Percentiles rank a stretch among this genome's conserved stretches.
phyloP scores from a whole-genome alignment of 768 basidiomycete species.

The Lactifluus pinguis region DNA sequence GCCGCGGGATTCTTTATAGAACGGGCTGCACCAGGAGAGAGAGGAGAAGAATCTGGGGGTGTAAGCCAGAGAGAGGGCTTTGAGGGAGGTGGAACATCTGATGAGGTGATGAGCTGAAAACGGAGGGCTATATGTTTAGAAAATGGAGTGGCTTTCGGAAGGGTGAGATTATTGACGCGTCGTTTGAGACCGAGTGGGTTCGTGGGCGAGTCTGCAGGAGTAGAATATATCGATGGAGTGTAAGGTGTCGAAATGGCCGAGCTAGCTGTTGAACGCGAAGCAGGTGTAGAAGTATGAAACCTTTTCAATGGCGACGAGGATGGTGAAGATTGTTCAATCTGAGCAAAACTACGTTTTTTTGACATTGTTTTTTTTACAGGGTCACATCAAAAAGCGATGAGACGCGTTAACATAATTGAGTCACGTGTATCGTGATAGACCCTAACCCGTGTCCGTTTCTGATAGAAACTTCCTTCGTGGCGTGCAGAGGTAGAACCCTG shows the following conservation, averaged over 20 bases:
- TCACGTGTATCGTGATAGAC: conserved; percentile 8
- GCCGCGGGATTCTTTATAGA: not conserved
- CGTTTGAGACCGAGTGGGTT: conserved; percentile 60
- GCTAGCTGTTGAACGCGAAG: conserved; percentile 1
- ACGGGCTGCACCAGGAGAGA: no score
- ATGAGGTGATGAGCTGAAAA: conserved; percentile 45
- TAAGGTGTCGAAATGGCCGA: conserved; percentile 24
- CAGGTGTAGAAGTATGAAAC: conserved; percentile 9
- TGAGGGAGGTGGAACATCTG: conserved; percentile 14
- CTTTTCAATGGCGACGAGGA: conserved; percentile 10
- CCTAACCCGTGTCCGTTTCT: not conserved
- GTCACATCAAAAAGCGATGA: no score
- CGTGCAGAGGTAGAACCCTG: not conserved
- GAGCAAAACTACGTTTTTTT: conserved; percentile 7
- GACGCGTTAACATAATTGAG: not conserved
- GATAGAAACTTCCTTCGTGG: not conserved
- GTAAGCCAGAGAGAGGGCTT: conserved; percentile 5
- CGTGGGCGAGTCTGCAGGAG: conserved; percentile 57
- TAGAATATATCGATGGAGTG: conserved; percentile 29
- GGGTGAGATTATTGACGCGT: conserved; percentile 26
- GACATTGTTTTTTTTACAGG: no score
- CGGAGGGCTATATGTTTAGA: conserved; percentile 54
- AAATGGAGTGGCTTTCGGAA: conserved; percentile 40
- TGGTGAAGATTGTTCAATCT: not conserved
- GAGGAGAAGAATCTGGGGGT: conserved; percentile 1